These are phyloP conservation scores for Melaleuca alternifolia DNA, from an alignment of 345 rosid genomes.

Conservation along the genomic window DNA sequence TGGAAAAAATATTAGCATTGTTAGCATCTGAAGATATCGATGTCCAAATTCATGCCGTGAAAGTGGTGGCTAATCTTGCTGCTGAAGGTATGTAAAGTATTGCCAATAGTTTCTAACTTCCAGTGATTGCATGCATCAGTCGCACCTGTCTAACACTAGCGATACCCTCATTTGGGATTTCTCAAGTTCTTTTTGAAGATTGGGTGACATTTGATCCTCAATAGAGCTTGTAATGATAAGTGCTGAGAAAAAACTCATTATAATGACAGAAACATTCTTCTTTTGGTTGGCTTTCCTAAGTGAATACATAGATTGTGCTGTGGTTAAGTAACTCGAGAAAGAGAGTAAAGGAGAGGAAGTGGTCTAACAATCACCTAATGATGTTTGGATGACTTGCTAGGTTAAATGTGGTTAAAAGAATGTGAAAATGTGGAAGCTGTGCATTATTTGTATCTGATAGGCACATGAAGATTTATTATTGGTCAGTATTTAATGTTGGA, in stretches of 20 bases:
- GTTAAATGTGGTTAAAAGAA: neutral
- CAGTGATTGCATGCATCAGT: neutral
- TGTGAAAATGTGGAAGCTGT: neutral
- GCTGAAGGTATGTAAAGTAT: conserved; percentile 62
- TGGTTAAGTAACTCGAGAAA: neutral
- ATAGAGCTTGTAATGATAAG: neutral
- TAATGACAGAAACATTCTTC: neutral
- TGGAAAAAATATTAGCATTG: conserved; percentile 72
- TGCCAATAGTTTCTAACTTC: neutral
- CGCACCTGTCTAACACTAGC: neutral
- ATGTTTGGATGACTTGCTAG: neutral
- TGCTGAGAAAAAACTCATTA: neutral
- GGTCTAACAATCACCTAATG: neutral
- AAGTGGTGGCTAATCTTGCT: conserved; percentile 94
- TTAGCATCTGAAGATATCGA: conserved; percentile 73
- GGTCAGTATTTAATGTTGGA: neutral
- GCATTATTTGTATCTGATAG: neutral
- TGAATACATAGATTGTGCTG: neutral
- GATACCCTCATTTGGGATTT: neutral
- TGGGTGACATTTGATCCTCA: neutral
- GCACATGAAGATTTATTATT: neutral
- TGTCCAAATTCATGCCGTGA: conserved; percentile 86
- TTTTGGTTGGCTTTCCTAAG: neutral
- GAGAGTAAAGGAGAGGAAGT: neutral
- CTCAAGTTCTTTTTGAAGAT: neutral